Evolutionary conservation across 768 basidiomycete species (phyloP), one percentile per base, ranked within the genome.

Genomic region (Phaffia australis): DNA sequence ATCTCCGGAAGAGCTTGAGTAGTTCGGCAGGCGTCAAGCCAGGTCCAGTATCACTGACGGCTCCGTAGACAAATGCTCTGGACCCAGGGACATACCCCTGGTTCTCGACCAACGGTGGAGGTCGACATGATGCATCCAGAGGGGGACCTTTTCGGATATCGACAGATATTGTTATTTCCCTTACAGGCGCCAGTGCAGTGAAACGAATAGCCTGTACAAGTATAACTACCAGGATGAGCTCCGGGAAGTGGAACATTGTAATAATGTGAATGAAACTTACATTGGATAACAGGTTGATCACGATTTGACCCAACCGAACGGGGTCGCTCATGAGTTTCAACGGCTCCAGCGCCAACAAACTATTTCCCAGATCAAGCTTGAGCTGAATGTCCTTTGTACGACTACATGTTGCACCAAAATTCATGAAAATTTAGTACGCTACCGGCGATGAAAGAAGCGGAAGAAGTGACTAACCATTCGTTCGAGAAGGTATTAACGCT

Each of bases 1-100:
- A 79, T n/a, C 77, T 68, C 66, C 75, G 74, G 73, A 79, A 79
- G 8, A 79, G 71, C 55, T 77, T 68, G 1, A 74, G 69, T 19
- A 79, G 71, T 62, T 79, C 78, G 29, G 74, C 73, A 15, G 72
- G 70, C 29, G 74, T 75, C 48, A 79, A 69, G 8, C 78, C 78
- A 27, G 78, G 78, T 50, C 78, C 78, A 3, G 75, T 75, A 63
- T 79, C 78, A 42, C 68, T 71, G 56, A 57, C 74, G 47, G 75
- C 69, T 2, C 76, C 72, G 61, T 77, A 78, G 11, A 78, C 71
- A 63, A 75, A 78, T 8, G 56, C 18, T 19, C 16, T 18, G 7
- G 69, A 32, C 2, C 56, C 27, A 27, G 19, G 18, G 23, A 25
- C 19, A 25, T 32, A 23, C 56, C 27, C 11, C 19, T 19, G 18